These are phyloP conservation scores for Sarocladiaceae sp. DNA, from an alignment of 2,329 filamentous ascomycete species.

Conservation along the genomic window DNA sequence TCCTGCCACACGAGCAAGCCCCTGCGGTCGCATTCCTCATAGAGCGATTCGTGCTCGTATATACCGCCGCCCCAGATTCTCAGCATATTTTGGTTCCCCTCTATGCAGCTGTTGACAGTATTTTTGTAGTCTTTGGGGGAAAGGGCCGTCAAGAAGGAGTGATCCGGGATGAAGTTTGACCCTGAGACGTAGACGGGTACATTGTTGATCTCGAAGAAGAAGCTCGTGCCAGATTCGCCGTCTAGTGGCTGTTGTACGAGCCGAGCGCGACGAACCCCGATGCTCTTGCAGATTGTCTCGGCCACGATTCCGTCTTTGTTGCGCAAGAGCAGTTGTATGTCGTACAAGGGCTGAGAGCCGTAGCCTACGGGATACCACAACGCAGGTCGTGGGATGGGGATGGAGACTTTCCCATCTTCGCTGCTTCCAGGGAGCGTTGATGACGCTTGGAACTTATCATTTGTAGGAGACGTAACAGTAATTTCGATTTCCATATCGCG, in stretches of 20 bases:
- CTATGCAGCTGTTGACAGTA: neutral
- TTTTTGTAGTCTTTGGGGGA: neutral
- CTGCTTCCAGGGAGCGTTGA: neutral
- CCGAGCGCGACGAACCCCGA: neutral
- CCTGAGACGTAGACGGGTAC: neutral
- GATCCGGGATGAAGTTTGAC: neutral
- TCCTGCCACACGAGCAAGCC: conserved; percentile 65
- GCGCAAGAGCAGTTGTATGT: neutral
- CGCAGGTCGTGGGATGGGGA: neutral
- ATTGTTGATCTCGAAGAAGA: neutral
- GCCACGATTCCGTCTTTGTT: neutral
- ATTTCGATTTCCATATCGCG: neutral
- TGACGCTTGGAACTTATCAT: neutral
- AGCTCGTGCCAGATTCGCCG: neutral
- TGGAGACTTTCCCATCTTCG: neutral
- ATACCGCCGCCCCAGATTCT: conserved; percentile 61
- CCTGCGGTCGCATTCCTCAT: conserved; percentile 59
- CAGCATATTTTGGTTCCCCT: conserved; percentile 39
- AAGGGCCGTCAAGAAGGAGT: neutral
- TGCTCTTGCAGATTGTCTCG: neutral
- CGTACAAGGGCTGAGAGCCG: neutral
- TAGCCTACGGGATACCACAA: neutral
- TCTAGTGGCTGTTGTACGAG: neutral
- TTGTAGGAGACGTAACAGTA: neutral
- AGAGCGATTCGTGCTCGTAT: conserved; percentile 60